Evolutionary conservation across 1,139 yeast genomes (phyloP).

Genomic region (Suhomyces bribrorum): DNA sequence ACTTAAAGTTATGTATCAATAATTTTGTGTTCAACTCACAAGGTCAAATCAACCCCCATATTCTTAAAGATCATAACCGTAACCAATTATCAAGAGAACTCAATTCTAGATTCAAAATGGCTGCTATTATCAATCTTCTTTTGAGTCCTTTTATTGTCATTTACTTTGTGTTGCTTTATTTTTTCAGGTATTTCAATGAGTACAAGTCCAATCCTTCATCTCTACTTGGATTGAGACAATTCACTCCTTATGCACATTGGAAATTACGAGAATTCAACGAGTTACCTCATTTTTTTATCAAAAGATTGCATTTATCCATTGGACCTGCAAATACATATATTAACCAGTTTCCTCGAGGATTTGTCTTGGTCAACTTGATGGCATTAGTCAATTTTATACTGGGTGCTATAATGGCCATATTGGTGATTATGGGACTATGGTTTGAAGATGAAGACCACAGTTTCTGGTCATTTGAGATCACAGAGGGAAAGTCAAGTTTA

Average conservation of each 20-base stretch:
- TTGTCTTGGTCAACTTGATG: constrained; percentile 52
- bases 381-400: constrained; percentile 71
- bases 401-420: constrained; percentile 87
- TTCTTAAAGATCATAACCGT: constrained; percentile 73
- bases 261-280: constrained; percentile 92
- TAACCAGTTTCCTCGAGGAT: constrained; percentile 90
- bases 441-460: constrained; percentile 80
- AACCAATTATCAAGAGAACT: constrained; percentile 68
- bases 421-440: constrained; percentile 75
- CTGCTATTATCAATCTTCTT: constrained; percentile 79
- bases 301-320: constrained; percentile 72
- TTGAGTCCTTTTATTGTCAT: constrained; percentile 84
- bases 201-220: constrained; percentile 86
- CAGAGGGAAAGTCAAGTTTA: constrained; percentile 75
- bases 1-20: constrained; percentile 80
- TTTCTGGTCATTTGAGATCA: constrained; percentile 85
- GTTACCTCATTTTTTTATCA: constrained; percentile 80
- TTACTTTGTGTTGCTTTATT: constrained; percentile 79
- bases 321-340: constrained; percentile 81
- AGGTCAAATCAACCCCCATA: constrained; percentile 78
- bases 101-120: constrained; percentile 76
- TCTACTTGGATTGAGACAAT: constrained; percentile 76
- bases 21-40: constrained; percentile 82
- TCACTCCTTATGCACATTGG: constrained; percentile 95
- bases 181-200: constrained; percentile 90